Conservation (phyloP, 208 protist species). For the Leishmania major region DNA sequence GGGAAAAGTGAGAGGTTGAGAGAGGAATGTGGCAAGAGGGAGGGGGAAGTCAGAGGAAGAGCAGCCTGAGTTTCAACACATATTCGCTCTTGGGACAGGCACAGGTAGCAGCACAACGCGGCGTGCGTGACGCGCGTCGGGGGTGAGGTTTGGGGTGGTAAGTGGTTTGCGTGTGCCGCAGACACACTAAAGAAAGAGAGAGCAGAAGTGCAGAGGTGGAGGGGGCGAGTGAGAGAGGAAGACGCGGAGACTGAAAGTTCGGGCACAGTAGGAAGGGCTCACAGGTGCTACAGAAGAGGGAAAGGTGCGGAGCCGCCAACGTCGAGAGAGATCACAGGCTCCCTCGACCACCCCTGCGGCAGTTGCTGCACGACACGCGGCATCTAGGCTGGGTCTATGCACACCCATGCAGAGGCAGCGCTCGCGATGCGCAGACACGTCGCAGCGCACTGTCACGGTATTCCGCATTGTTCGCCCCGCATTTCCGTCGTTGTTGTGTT, state of each 20-base stretch:
- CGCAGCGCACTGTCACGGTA: background rate
- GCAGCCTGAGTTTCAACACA: background rate
- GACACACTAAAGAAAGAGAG: background rate
- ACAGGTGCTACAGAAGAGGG: background rate
- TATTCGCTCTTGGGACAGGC: background rate
- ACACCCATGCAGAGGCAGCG: background rate
- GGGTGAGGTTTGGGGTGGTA: background rate
- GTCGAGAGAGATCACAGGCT: background rate
- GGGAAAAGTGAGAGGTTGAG: background rate
- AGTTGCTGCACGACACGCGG: background rate
- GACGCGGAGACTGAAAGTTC: background rate
- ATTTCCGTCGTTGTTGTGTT: background rate
- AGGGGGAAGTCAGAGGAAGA: background rate
- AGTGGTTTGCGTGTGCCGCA: background rate
- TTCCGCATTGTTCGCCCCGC: background rate
- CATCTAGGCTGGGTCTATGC: background rate
- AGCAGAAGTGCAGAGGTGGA: background rate
- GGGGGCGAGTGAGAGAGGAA: background rate
- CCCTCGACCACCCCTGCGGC: background rate
- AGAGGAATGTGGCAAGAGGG: background rate
- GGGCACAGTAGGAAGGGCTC: background rate
- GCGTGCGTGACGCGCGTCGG: background rate
- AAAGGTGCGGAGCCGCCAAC: background rate
- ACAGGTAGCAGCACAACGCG: background rate
- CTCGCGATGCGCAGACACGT: conserved; percentile 1